Conservation (phyloP, 106 monocot species). For the Platanthera guangdongensis region DNA sequence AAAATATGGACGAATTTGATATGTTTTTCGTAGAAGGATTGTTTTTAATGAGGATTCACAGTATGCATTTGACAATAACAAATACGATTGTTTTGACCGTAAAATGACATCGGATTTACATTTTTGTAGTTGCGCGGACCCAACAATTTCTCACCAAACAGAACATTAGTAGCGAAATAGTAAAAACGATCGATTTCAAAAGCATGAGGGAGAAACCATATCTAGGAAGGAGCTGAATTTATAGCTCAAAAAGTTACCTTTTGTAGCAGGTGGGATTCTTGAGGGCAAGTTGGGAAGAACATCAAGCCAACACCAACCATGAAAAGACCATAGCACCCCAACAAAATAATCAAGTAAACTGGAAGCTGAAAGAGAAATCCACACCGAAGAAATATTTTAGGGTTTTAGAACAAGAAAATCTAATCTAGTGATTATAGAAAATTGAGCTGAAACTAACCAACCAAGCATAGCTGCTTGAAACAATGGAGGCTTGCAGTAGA, state of each 20-base stretch:
- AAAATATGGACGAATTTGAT: neutral
- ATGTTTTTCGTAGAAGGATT: too few relatives aligned
- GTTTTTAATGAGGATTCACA: too few relatives aligned
- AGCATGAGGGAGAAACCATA: neutral
- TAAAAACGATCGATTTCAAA: neutral
- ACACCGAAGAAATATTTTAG: neutral
- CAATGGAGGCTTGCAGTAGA: conserved; percentile 52
- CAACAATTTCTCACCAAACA: too few relatives aligned
- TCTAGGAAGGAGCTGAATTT: neutral
- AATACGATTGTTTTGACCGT: too few relatives aligned
- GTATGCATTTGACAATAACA: too few relatives aligned
- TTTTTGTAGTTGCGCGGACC: neutral
- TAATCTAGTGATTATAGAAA: neutral
- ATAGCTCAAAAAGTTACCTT: conserved; percentile 33
- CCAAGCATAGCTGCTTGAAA: conserved; percentile 67
- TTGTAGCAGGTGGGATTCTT: conserved; percentile 74
- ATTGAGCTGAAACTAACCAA: conserved; percentile 56
- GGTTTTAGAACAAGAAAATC: conserved; percentile 8
- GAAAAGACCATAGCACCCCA: conserved; percentile 95
- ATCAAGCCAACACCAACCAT: conserved; percentile 97
- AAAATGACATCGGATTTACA: neutral
- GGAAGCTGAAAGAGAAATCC: conserved; percentile 52
- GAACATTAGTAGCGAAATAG: neutral
- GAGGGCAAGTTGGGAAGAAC: conserved; percentile 86
- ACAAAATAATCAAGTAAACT: conserved; percentile 56